Evolutionary conservation across 1,284 basidiomycete genomes (phyloP).

Genomic region (Ceratobasidium sp.): DNA sequence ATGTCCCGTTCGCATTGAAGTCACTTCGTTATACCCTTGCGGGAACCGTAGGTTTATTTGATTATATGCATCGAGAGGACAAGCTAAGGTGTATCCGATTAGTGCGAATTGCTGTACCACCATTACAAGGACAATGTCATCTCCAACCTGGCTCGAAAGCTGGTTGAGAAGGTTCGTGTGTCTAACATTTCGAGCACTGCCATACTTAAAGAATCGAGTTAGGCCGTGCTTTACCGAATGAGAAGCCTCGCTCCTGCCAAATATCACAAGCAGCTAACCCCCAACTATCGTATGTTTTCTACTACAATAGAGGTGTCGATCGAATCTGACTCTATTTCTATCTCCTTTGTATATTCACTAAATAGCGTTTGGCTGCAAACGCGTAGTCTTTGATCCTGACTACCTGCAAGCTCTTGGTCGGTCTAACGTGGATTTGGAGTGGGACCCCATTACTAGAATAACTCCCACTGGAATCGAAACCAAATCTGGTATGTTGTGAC

Average conservation of each 20-base stretch:
- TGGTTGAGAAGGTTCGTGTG: too few relatives aligned
- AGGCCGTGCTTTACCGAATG: conserved; percentile 1
- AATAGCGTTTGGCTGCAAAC: conserved; percentile 35
- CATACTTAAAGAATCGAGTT: neutral
- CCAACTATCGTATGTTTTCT: conserved; percentile 24
- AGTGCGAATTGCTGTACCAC: too few relatives aligned
- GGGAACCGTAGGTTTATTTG: neutral
- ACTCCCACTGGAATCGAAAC: conserved; percentile 6
- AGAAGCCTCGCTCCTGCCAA: conserved; percentile 11
- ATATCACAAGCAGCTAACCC: conserved; percentile 24
- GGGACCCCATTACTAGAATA: conserved; percentile 54
- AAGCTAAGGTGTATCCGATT: too few relatives aligned
- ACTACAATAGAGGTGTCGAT: conserved; percentile 46
- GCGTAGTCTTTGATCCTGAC: conserved; percentile 61
- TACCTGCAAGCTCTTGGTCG: conserved; percentile 59
- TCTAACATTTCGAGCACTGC: too few relatives aligned
- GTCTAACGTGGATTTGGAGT: conserved; percentile 60
- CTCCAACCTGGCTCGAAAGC: too few relatives aligned
- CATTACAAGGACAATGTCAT: too few relatives aligned
- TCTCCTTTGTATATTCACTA: too few relatives aligned
- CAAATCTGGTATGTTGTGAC: conserved; percentile 7
- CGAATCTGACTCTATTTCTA: conserved; percentile 60
- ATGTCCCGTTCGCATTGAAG: conserved; percentile 5
- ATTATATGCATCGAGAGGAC: neutral
- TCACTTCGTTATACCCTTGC: conserved; percentile 13